Evolutionary conservation across 352 stramenopile species (phyloP), one percentile per base, ranked within the genome.

Genomic region (Elongisporangium anandrum): DNA sequence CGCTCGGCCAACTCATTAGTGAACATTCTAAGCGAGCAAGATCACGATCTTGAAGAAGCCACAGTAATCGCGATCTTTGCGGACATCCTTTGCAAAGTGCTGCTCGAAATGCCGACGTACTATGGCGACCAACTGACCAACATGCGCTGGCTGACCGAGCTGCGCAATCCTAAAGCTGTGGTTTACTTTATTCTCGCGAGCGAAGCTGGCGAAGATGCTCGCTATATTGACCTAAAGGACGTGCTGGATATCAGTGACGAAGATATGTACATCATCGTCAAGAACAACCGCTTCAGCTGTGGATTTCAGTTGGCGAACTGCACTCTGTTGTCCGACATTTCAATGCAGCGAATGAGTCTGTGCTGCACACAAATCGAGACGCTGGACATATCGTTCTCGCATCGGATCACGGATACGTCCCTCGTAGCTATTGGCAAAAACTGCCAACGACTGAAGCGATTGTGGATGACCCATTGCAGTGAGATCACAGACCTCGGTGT

Each of bases 401-500:
- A 60, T 1, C 57, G 70, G 41, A 65, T 96, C 52, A 90, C 84
- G 0, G 86, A 96, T 59, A 50, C 67, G 0, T 67, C 68, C 7
- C 61, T 94, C 9, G 48, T 62, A 13, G 73, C 68, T 5, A 60
- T 93, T 2, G 76, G 65, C 0, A 89, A 79, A 53, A 71, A 75
- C 24, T 90, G 79, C 21, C 65, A 70, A 22, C 65, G 72, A 2
- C 61, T 97, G 0, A 73, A 84, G 24, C 62, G 65, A 0, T 57
- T 95, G 8, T 77, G 66, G 53, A 64, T 93, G 26, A 63, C 68
- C 0, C 61, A 69, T 21, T 97, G 91, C 49, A 73, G 80, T 54
- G 60, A 86, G 51, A 75, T 97, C 49, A 88, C 67, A 3, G 90
- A 97, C 51, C 64, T 85, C 20, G 88, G 87, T 1, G 66, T 97